These are phyloP conservation scores for Ophiostoma perfectum DNA, from an alignment of 2,329 filamentous ascomycete species.

Conservation along the genomic window DNA sequence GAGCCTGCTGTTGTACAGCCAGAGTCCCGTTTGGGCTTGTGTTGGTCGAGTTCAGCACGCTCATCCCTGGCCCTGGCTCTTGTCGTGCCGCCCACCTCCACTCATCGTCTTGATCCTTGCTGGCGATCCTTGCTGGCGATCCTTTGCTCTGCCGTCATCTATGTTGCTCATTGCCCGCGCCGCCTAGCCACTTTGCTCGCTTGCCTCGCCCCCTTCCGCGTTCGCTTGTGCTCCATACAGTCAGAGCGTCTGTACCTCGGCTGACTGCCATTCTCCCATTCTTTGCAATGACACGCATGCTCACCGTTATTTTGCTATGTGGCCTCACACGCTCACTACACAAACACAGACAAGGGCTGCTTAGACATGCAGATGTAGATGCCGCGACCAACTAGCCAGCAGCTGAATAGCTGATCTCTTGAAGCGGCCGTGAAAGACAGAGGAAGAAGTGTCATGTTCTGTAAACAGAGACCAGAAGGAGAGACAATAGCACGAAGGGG, in stretches of 20 bases:
- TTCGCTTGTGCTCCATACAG: no score
- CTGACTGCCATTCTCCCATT: no score
- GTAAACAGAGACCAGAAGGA: neutral
- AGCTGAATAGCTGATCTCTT: neutral
- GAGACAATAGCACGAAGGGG: neutral
- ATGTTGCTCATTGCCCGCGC: neutral
- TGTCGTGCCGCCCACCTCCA: neutral
- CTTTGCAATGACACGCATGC: neutral
- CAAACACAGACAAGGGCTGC: neutral
- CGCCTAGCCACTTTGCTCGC: neutral
- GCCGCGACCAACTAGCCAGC: neutral
- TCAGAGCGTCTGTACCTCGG: no score
- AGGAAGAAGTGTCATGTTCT: neutral
- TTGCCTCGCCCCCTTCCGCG: neutral
- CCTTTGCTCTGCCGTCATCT: neutral
- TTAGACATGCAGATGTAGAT: neutral
- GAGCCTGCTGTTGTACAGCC: constrained; percentile 15
- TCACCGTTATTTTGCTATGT: neutral
- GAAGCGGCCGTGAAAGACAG: neutral
- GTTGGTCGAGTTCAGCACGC: constrained; percentile 5
- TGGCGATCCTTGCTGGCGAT: no score
- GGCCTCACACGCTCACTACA: neutral
- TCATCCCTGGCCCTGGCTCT: neutral
- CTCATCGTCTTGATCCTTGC: neutral
- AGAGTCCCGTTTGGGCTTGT: constrained; percentile 16